Conservation (phyloP, 306 rosid genomes). For the Sophora flavescens region DNA sequence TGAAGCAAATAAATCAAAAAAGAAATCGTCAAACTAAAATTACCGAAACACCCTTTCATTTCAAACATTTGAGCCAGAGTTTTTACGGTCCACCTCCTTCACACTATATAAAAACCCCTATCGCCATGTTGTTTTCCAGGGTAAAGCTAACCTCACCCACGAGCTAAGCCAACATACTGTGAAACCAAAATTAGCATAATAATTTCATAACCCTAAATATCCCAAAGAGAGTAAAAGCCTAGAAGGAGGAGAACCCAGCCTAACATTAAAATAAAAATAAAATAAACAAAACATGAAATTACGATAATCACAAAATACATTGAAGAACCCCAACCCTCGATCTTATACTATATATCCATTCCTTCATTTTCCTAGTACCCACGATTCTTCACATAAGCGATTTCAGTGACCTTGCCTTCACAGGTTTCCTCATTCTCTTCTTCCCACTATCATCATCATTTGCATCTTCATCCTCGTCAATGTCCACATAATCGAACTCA, state of each 20-base stretch:
- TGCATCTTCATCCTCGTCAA: conserved; percentile 55
- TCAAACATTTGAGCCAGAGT: neutral
- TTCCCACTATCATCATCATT: conserved; percentile 53
- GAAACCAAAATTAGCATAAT: conserved; percentile 39
- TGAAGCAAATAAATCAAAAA: neutral
- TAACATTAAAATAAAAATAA: conserved; percentile 24
- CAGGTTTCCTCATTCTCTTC: conserved; percentile 79
- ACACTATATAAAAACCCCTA: conserved; percentile 38
- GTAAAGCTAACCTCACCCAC: conserved; percentile 57
- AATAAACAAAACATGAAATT: neutral
- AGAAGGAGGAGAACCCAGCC: neutral
- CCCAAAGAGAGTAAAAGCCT: neutral
- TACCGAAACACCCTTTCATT: conserved; percentile 41
- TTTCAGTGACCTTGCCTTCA: conserved; percentile 87
- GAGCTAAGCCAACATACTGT: conserved; percentile 37
- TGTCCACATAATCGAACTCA: conserved; percentile 55
- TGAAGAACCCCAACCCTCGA: conserved; percentile 48
- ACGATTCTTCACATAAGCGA: conserved; percentile 70
- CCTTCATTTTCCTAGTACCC: neutral
- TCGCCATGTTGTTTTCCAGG: conserved; percentile 35
- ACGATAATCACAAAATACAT: conserved; percentile 36
- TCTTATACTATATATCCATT: conserved; percentile 42
- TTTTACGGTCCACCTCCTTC: conserved; percentile 40
- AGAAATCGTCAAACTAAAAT: neutral
- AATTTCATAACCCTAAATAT: conserved; percentile 57